phyloP scores from a whole-genome alignment of 2,329 filamentous ascomycete genomes.

The Fusarium liriodendri region DNA sequence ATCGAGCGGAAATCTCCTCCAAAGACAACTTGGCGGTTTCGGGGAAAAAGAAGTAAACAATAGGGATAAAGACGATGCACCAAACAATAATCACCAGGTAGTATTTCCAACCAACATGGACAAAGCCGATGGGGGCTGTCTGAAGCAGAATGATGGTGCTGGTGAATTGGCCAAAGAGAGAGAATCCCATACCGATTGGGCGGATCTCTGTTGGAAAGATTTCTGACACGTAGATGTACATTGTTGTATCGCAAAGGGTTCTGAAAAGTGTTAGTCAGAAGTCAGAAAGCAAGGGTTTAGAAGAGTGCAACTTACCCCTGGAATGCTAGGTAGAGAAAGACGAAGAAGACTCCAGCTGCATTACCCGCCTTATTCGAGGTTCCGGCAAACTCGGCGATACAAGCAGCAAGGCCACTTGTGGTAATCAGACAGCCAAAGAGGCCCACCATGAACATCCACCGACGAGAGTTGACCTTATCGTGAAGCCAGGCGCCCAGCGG shows the following conservation, averaged over 20 bases:
- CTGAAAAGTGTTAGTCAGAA: not conserved
- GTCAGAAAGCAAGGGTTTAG: not conserved
- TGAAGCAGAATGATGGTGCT: conserved; percentile 61
- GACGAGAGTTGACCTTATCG: conserved; percentile 60
- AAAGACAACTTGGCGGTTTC: conserved; percentile 52
- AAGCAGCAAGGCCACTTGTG: conserved; percentile 48
- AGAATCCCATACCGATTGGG: conserved; percentile 63
- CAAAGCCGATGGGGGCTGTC: conserved; percentile 51
- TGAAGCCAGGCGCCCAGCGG: conserved; percentile 62
- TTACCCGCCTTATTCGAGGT: conserved; percentile 53
- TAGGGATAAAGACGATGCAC: conserved; percentile 47
- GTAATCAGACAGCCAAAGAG: conserved; percentile 55
- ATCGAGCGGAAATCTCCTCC: conserved; percentile 51
- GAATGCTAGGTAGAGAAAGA: conserved; percentile 61
- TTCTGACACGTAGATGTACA: conserved; percentile 54
- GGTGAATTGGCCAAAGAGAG: conserved; percentile 61
- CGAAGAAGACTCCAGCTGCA: conserved; percentile 54
- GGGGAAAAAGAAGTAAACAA: conserved; percentile 48
- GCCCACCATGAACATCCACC: conserved; percentile 54
- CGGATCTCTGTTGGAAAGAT: conserved; percentile 60
- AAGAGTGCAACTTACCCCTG: conserved; percentile 47
- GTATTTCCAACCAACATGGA: conserved; percentile 61
- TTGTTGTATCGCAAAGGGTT: conserved; percentile 54
- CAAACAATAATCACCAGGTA: conserved; percentile 60
- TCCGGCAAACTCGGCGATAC: conserved; percentile 50